phyloP scores from a whole-genome alignment of 495 filamentous ascomycete genomes.

The Penicillium canariense region DNA sequence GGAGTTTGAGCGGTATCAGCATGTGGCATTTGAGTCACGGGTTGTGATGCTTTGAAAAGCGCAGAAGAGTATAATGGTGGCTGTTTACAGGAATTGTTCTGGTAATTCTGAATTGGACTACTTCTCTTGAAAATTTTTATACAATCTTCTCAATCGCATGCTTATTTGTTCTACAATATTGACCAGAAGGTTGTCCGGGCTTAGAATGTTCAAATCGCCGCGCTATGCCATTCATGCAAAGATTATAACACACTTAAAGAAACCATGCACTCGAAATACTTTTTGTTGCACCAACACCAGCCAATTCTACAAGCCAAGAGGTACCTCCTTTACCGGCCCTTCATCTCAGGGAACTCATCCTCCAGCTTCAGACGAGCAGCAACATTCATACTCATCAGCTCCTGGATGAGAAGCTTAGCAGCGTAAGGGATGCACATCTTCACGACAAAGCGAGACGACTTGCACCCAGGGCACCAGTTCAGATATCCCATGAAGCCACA shows the following conservation, averaged over 20 bases:
- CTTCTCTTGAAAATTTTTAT: slow-evolving; percentile 4
- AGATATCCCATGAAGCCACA: slow-evolving; percentile 95
- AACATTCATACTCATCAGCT: slow-evolving; percentile 97
- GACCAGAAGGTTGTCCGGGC: not conserved
- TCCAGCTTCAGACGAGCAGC: slow-evolving; percentile 79
- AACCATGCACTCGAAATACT: slow-evolving; percentile 7
- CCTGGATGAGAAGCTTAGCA: slow-evolving; percentile 94
- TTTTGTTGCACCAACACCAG: slow-evolving; percentile 16
- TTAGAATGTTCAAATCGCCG: slow-evolving; percentile 25
- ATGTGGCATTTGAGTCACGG: slow-evolving; percentile 36
- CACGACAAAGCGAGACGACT: slow-evolving; percentile 72
- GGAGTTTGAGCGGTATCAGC: slow-evolving; percentile 33
- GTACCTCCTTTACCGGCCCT: slow-evolving; percentile 29
- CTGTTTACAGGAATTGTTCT: not conserved
- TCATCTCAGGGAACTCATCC: slow-evolving; percentile 78
- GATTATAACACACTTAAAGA: slow-evolving; percentile 14
- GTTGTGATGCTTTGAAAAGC: slow-evolving; percentile 20
- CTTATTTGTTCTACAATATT: not conserved
- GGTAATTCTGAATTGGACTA: not conserved
- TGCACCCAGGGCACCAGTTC: slow-evolving; percentile 89
- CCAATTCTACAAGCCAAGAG: not conserved
- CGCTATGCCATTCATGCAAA: slow-evolving; percentile 32
- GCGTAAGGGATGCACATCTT: slow-evolving; percentile 98
- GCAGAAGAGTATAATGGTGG: not conserved
- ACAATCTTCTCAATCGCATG: not conserved